Conservation (phyloP, 495 filamentous ascomycete species). For the Aspergillus funiculosus region DNA sequence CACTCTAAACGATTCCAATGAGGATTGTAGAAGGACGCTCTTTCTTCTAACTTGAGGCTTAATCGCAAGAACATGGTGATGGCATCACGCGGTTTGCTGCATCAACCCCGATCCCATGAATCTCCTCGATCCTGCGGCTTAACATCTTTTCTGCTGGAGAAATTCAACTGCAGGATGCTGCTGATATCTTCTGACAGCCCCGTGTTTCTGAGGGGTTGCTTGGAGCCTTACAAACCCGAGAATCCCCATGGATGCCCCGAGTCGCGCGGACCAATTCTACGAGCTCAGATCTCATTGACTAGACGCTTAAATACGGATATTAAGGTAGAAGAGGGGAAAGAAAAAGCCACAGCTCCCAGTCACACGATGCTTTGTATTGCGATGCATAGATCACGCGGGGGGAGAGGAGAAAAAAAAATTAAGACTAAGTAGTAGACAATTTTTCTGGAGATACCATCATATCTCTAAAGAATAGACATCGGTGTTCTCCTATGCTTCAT, state of each 20-base stretch:
- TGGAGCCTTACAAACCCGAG: neutral
- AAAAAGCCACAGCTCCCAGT: slow-evolving; percentile 3
- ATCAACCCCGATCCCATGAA: too few relatives aligned
- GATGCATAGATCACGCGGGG: slow-evolving; percentile 8
- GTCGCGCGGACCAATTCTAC: neutral
- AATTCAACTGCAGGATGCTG: too few relatives aligned
- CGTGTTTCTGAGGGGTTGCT: slow-evolving; percentile 1
- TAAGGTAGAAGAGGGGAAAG: neutral
- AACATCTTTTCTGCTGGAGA: too few relatives aligned
- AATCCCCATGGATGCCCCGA: too few relatives aligned
- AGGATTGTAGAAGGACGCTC: neutral
- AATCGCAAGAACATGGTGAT: neutral
- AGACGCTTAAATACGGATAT: neutral
- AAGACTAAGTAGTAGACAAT: neutral
- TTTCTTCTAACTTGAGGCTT: neutral
- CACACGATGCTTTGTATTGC: slow-evolving; percentile 10
- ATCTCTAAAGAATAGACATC: slow-evolving; percentile 6
- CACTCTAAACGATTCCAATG: neutral
- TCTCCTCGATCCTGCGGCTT: too few relatives aligned
- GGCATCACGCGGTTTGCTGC: slow-evolving; percentile 3
- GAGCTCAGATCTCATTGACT: neutral
- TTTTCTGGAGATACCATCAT: slow-evolving; percentile 6
- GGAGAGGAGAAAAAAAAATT: neutral
- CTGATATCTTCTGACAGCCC: neutral
- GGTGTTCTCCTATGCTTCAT: neutral